A percentile compares a stretch with the other conserved stretches of the same genome.
These are phyloP conservation scores for Aspergillus saccharolyticus DNA, from an alignment of 495 filamentous ascomycete species.

Conservation along the genomic window DNA sequence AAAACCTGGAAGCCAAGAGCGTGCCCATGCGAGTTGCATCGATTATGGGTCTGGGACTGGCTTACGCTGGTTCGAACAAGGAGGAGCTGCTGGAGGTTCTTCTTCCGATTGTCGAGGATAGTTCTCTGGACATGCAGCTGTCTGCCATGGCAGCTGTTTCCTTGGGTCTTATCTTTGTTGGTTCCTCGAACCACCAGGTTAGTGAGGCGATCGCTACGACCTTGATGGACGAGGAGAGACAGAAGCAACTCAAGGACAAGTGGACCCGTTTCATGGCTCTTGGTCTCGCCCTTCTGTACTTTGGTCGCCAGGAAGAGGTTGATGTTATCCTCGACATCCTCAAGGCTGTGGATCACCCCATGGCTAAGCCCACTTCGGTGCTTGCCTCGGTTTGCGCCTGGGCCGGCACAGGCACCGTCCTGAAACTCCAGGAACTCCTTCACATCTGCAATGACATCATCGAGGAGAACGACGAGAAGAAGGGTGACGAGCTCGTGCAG, in stretches of 20 bases:
- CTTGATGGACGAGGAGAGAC: constrained; percentile 83
- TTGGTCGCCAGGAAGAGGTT: constrained; percentile 94
- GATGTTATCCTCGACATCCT: constrained; percentile 92
- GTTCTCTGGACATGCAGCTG: constrained; percentile 81
- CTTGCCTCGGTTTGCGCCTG: constrained; percentile 94
- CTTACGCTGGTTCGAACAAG: constrained; percentile 89
- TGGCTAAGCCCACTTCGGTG: constrained; percentile 83
- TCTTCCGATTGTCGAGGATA: constrained; percentile 79
- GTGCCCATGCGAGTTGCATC: constrained; percentile 69
- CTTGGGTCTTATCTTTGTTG: constrained; percentile 86
- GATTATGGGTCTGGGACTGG: constrained; percentile 93
- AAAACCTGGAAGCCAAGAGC: constrained; percentile 72
- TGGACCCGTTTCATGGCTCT: constrained; percentile 96
- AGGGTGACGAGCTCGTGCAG: constrained; percentile 88
- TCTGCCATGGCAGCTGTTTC: constrained; percentile 94
- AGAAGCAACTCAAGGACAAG: constrained; percentile 86
- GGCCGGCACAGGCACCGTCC: constrained; percentile 92
- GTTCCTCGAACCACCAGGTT: constrained; percentile 82
- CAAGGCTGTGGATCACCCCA: constrained; percentile 92
- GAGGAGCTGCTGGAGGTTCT: constrained; percentile 75
- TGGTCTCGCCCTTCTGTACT: constrained; percentile 89
- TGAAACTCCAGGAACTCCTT: constrained; percentile 93
- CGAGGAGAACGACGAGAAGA: constrained; percentile 87
- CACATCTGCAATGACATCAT: constrained; percentile 98
- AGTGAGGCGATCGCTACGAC: constrained; percentile 85